phyloP scores from a whole-genome alignment of 805 yeast species.

The Candida nemodendra region DNA sequence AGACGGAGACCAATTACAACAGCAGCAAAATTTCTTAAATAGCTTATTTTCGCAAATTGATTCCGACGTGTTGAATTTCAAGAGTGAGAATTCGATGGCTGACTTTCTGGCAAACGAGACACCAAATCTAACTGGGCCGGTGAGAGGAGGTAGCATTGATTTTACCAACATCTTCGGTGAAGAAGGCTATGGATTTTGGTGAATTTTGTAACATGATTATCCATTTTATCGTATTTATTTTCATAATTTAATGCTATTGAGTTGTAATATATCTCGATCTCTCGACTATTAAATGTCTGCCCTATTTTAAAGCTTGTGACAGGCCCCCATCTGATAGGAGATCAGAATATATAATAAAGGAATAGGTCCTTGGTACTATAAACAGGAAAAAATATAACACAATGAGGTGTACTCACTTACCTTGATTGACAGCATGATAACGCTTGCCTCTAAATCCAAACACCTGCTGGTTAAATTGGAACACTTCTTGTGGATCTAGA shows the following conservation, averaged over 20 bases:
- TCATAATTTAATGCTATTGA: no score
- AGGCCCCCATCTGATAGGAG: no score
- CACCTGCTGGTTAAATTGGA: slow-evolving; percentile 84
- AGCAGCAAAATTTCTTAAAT: slow-evolving; percentile 27
- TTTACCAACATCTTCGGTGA: slow-evolving; percentile 22
- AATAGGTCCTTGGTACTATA: slow-evolving; percentile 3
- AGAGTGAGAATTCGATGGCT: slow-evolving; percentile 15
- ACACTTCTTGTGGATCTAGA: slow-evolving; percentile 86
- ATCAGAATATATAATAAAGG: no score
- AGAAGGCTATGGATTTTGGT: slow-evolving; percentile 32
- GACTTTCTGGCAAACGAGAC: slow-evolving; percentile 11
- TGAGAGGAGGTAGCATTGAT: slow-evolving; percentile 7
- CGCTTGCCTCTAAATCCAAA: slow-evolving; percentile 96
- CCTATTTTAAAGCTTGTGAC: no score
- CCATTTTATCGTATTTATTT: no score
- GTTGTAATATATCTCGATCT: no score
- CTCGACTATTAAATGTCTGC: no score
- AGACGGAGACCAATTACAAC: slow-evolving; percentile 7
- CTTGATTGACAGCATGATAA: slow-evolving; percentile 71
- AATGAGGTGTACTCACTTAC: slow-evolving; percentile 4
- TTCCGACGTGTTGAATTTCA: slow-evolving; percentile 29
- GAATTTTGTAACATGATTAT: no score
- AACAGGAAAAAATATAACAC: slow-evolving; percentile 1
- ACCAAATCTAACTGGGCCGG: slow-evolving; percentile 2
- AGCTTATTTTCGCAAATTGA: slow-evolving; percentile 33